These are phyloP conservation scores for Coemansia sp. DNA, from an alignment of 192 early-diverging fungal genomes.

Conservation along the genomic window DNA sequence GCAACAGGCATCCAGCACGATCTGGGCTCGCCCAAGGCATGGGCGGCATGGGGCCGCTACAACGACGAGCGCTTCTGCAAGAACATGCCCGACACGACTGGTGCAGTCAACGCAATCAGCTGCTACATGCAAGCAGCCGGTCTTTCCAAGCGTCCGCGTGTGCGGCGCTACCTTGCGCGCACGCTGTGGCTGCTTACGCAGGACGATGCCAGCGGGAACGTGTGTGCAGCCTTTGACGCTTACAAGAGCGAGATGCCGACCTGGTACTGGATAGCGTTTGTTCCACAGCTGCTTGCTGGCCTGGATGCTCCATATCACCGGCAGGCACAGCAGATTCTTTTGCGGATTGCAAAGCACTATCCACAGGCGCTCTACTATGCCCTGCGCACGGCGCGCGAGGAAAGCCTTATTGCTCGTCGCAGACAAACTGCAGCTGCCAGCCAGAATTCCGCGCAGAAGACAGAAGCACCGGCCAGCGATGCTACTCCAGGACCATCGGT, in stretches of 20 bases:
- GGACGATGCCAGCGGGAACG: conserved; percentile 73
- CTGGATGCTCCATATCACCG: conserved; percentile 71
- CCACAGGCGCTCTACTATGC: conserved; percentile 91
- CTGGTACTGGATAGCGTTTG: conserved; percentile 99
- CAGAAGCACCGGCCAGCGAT: conserved; percentile 11
- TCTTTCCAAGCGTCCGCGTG: conserved; percentile 80
- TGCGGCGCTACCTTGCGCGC: conserved; percentile 87
- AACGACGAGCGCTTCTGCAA: conserved; percentile 89
- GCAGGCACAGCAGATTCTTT: conserved; percentile 79
- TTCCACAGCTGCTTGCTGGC: conserved; percentile 87
- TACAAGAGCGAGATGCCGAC: conserved; percentile 90
- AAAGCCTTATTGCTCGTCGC: conserved; percentile 65
- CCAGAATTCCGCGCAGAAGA: neutral
- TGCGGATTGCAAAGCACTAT: conserved; percentile 91
- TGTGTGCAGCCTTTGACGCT: conserved; percentile 79
- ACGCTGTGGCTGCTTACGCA: conserved; percentile 93
- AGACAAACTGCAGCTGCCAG: conserved; percentile 21
- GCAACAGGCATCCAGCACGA: conserved; percentile 90
- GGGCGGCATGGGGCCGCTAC: conserved; percentile 96
- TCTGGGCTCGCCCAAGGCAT: conserved; percentile 83
- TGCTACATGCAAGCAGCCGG: conserved; percentile 95
- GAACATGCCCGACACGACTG: conserved; percentile 75
- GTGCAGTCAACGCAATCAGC: conserved; percentile 87
- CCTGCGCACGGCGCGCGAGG: conserved; percentile 90
- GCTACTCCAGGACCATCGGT: neutral